A percentile compares a stretch with the other conserved stretches of the same genome.
Evolutionary conservation across 352 stramenopile species (phyloP).

Genomic region (Aphanomyces invadans): DNA sequence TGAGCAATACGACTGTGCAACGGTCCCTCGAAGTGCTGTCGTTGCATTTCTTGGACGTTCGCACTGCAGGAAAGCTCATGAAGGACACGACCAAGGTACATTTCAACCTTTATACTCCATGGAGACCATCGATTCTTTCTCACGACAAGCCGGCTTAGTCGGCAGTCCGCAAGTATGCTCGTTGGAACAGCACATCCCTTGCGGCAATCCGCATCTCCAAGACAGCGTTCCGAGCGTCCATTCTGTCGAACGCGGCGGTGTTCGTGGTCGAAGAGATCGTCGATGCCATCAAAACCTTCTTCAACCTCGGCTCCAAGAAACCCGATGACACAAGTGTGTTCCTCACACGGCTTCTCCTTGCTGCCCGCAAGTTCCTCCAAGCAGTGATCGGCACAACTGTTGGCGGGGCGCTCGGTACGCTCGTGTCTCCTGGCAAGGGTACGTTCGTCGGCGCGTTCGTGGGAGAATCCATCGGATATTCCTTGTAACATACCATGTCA

Average conservation of each 20-base stretch:
- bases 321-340: constrained; percentile 26
- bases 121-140: too few relatives aligned
- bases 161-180: constrained; percentile 63
- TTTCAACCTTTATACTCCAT: not conserved
- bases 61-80: constrained; percentile 66
- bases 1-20: constrained; percentile 74
- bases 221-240: constrained; percentile 66
- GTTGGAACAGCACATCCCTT: constrained; percentile 47
- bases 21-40: constrained; percentile 65
- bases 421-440: constrained; percentile 61
- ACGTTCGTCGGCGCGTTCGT: constrained; percentile 71
- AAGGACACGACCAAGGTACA: constrained; percentile 43
- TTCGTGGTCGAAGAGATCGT: constrained; percentile 79
- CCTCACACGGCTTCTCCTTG: constrained; percentile 35
- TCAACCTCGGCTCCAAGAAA: constrained; percentile 33
- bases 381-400: constrained; percentile 61
- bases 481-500: constrained; percentile 55
- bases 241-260: constrained; percentile 67
- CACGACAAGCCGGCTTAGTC: too few relatives aligned
- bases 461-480: constrained; percentile 72
- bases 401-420: constrained; percentile 57
- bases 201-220: constrained; percentile 58
- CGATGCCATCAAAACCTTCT: constrained; percentile 25
- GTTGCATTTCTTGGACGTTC: constrained; percentile 43
- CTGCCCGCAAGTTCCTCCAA: constrained; percentile 46